phyloP scores from a whole-genome alignment of 1,139 yeast genomes.

The Hyphopichia burtonii region DNA sequence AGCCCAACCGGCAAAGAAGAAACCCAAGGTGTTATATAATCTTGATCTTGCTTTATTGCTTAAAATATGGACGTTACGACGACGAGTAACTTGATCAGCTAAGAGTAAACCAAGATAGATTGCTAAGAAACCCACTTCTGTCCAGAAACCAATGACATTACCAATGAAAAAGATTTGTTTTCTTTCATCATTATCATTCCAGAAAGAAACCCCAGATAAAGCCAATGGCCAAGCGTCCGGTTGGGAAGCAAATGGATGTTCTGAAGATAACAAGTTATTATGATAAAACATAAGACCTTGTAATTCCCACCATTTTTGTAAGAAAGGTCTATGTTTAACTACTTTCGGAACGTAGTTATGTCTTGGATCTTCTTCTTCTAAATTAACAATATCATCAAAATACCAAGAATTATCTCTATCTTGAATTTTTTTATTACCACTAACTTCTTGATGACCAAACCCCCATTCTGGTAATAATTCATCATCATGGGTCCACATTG shows the following conservation, averaged over 20 bases:
- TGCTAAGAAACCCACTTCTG: constrained; percentile 69
- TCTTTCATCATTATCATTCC: constrained; percentile 70
- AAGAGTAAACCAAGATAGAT: constrained; percentile 59
- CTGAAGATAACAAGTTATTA: constrained; percentile 80
- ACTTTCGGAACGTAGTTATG: constrained; percentile 55
- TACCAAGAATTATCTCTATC: constrained; percentile 74
- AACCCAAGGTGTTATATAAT: constrained; percentile 79
- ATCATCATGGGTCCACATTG: constrained; percentile 93
- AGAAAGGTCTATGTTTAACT: constrained; percentile 63
- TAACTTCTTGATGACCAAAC: constrained; percentile 84
- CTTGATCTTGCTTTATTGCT: constrained; percentile 65
- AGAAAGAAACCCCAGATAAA: constrained; percentile 89
- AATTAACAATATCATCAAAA: constrained; percentile 67
- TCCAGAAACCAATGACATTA: constrained; percentile 90
- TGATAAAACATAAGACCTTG: constrained; percentile 89
- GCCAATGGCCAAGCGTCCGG: constrained; percentile 96
- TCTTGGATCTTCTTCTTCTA: constrained; percentile 59
- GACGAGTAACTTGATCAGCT: constrained; percentile 76
- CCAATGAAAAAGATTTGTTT: constrained; percentile 85
- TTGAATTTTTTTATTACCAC: constrained; percentile 81
- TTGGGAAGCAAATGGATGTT: constrained; percentile 94
- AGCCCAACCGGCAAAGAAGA: constrained; percentile 83
- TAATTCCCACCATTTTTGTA: constrained; percentile 85
- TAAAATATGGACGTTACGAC: constrained; percentile 65
- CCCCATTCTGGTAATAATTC: constrained; percentile 92